These are phyloP conservation scores for Leccinum aurantiacum DNA, from an alignment of 768 basidiomycete genomes.

Conservation along the genomic window DNA sequence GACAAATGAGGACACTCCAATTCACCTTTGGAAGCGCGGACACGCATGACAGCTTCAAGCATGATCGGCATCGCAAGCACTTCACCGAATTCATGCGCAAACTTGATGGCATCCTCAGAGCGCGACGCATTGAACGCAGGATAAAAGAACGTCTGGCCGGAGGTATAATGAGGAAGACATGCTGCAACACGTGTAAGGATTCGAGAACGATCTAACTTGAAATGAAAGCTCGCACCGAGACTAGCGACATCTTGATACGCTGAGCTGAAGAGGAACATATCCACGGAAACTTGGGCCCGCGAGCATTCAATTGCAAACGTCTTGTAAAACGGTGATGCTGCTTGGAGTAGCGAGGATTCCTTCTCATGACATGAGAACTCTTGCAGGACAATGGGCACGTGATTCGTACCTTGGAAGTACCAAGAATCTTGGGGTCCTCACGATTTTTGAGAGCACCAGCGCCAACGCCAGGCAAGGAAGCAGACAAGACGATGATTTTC, in stretches of 20 bases:
- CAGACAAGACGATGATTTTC: constrained; percentile 85
- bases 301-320: constrained; percentile 99
- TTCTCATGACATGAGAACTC: constrained; percentile 29
- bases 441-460: constrained; percentile 92
- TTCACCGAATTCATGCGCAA: constrained; percentile 95
- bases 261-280: constrained; percentile 98
- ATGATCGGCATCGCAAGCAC: constrained; percentile 93
- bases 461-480: constrained; percentile 84
- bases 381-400: background rate
- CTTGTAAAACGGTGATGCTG: constrained; percentile 97
- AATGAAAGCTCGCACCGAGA: constrained; percentile 51
- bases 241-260: constrained; percentile 95
- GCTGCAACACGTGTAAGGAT: constrained; percentile 44
- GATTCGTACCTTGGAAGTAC: constrained; percentile 76
- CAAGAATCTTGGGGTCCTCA: constrained; percentile 94
- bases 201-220: background rate
- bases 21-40: constrained; percentile 91
- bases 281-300: constrained; percentile 93
- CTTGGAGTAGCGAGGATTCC: constrained; percentile 91
- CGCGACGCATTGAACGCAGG: constrained; percentile 95
- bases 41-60: constrained; percentile 96
- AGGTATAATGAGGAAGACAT: constrained; percentile 93
- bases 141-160: constrained; percentile 97
- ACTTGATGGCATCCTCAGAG: constrained; percentile 96
- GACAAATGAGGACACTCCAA: background rate